phyloP scores from a whole-genome alignment of 176 grass and related monocot genomes.

The Miscanthus lutarioriparius region DNA sequence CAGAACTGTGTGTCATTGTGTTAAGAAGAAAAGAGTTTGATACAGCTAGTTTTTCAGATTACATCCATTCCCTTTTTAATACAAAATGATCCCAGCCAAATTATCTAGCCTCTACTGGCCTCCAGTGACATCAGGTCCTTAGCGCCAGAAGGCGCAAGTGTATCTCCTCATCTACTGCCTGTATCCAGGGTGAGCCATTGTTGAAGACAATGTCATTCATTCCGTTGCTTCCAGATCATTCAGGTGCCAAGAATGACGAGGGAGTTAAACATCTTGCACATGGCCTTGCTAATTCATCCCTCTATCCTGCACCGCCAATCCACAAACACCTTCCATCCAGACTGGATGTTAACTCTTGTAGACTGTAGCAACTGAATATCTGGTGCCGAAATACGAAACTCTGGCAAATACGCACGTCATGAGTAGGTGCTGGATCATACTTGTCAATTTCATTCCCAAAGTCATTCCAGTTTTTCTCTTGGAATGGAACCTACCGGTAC shows the following conservation, averaged over 20 bases:
- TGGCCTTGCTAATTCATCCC: too few relatives aligned
- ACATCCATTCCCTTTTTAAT: background rate
- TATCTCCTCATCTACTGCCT: background rate
- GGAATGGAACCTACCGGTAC: too few relatives aligned
- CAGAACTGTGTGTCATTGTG: background rate
- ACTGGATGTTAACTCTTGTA: background rate
- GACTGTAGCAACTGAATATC: background rate
- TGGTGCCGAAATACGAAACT: background rate
- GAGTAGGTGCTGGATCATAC: background rate
- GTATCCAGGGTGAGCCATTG: background rate
- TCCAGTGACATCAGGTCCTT: background rate
- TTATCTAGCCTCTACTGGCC: background rate
- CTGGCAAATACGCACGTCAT: background rate
- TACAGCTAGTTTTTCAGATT: background rate
- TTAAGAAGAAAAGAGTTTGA: background rate
- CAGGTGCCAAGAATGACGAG: too few relatives aligned
- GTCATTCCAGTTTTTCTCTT: too few relatives aligned
- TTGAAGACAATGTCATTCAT: background rate
- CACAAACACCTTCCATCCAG: too few relatives aligned
- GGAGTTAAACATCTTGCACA: too few relatives aligned
- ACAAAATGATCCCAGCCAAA: background rate
- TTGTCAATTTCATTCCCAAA: too few relatives aligned
- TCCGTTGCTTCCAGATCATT: background rate
- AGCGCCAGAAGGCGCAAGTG: background rate
- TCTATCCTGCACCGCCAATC: too few relatives aligned